Base-by-base conservation (phyloP, 768 basidiomycete species). In the Boletus edulis region DNA sequence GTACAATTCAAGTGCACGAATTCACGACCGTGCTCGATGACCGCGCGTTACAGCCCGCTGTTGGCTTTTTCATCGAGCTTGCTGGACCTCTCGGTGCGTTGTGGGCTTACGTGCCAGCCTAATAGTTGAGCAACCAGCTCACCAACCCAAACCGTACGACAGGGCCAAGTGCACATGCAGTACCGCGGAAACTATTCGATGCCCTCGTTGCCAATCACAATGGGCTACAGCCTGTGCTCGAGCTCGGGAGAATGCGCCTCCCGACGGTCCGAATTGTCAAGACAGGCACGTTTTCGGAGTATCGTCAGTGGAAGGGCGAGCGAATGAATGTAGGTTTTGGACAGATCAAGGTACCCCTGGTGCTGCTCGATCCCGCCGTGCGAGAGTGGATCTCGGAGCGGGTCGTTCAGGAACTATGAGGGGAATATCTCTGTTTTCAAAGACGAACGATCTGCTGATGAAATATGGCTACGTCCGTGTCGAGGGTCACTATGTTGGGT, bases 241-340 rank as follows among this genome's bases (percentile, higher is more conserved):
- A 54, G 3, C 22, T 12, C 1, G 56, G 51, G 8, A 22, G 27
- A 17, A 43, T 55, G 1, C 37, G 57, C 11, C 41, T 58, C 8
- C 67, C 67, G 3, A 64, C 65, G 32, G 54, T 69, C 42, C 62
- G 62, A 5, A 49, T 68, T 3, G 49, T 68, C 5, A 51, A 60
- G 20, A 20, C 49, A 1, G 62, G 67, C 9, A 62, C 59, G 10
- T 67, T 66, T 13, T 34, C 44, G 3, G 65, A 57, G 4, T 67
- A 58, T 35, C 57, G 62, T 47, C 45, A 22, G 35, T 61, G 58
- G 56, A 64, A 43, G 34, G 38, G 40, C 14, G 41, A 52, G 41
- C 43, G 5, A 5, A 18, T 14, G 5, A 61, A 60, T 3, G 7
- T 49, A 2, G 37, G n/a, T 3, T 37, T 32, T 2, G 53, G 41